phyloP scores from a whole-genome alignment of 345 rosid species.

The Arabis alpina region DNA sequence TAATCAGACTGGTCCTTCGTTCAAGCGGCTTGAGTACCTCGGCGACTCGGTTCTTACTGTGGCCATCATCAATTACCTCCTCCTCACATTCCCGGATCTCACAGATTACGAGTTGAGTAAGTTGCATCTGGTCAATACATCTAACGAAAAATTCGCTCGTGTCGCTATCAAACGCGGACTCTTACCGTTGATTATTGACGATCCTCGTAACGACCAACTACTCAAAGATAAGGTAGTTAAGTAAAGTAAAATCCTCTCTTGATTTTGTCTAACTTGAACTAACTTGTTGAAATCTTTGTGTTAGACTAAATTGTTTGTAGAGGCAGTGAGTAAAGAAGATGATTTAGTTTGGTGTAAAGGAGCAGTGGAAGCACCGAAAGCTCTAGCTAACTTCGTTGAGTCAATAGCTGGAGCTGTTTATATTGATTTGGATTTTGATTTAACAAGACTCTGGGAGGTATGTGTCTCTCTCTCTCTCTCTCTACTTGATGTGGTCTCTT shows the following conservation, averaged over 20 bases:
- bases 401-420: conserved; percentile 72
- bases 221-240: too few species aligned
- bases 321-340: conserved; percentile 53
- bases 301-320: conserved; percentile 37
- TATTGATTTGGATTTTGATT: conserved; percentile 56
- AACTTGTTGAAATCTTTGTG: too few species aligned
- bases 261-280: too few species aligned
- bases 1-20: not conserved
- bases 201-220: too few species aligned
- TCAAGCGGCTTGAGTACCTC: conserved; percentile 61
- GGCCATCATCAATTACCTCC: conserved; percentile 50
- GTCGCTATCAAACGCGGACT: conserved; percentile 56
- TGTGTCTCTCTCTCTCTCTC: not conserved
- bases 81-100: conserved; percentile 50
- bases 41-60: conserved; percentile 63
- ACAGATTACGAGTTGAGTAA: conserved; percentile 47
- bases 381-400: conserved; percentile 72
- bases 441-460: conserved; percentile 65
- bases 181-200: not conserved
- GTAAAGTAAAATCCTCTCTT: too few species aligned
- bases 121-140: conserved; percentile 52
- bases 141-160: conserved; percentile 75
- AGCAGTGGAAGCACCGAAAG: conserved; percentile 61
- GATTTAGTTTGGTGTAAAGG: conserved; percentile 47
- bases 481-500: not conserved